Evolutionary conservation across 129 eudicot genomes (phyloP).

Genomic region (Flaveria trinervia): DNA sequence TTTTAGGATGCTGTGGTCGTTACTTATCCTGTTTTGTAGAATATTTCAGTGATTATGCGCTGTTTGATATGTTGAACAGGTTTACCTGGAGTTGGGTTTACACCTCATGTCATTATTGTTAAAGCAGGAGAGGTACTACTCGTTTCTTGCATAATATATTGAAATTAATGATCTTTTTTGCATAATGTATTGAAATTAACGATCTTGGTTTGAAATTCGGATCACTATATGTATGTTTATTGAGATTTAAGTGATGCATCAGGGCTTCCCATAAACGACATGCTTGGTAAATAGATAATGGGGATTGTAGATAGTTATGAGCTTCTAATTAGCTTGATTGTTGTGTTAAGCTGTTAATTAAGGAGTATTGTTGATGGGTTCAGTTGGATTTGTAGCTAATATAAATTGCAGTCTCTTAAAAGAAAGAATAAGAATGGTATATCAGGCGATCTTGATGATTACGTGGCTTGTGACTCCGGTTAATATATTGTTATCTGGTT

Average conservation of each 20-base stretch:
- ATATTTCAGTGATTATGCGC: not conserved
- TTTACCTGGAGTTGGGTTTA: slow-evolving; percentile 75
- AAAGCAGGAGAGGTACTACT: slow-evolving; percentile 73
- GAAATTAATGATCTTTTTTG: not conserved
- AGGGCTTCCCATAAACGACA: not conserved
- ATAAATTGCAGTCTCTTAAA: not conserved
- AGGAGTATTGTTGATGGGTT: not conserved
- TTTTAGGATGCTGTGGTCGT: too few species aligned
- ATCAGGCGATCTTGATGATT: not conserved
- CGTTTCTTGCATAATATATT: not conserved
- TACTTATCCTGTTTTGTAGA: too few species aligned
- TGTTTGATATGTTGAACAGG: slow-evolving; percentile 48
- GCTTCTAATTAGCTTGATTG: not conserved
- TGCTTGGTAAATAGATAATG: not conserved
- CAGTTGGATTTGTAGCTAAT: not conserved
- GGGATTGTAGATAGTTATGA: not conserved
- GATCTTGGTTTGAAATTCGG: not conserved
- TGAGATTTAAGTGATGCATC: not conserved
- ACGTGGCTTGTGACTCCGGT: not conserved
- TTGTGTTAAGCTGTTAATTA: not conserved
- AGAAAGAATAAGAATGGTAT: not conserved
- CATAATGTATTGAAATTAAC: not conserved
- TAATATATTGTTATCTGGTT: not conserved
- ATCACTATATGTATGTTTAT: too few species aligned
- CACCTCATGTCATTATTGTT: slow-evolving; percentile 84